Base-by-base conservation (phyloP, 2,329 filamentous ascomycete genomes). In the Rhinocladiella similis region DNA sequence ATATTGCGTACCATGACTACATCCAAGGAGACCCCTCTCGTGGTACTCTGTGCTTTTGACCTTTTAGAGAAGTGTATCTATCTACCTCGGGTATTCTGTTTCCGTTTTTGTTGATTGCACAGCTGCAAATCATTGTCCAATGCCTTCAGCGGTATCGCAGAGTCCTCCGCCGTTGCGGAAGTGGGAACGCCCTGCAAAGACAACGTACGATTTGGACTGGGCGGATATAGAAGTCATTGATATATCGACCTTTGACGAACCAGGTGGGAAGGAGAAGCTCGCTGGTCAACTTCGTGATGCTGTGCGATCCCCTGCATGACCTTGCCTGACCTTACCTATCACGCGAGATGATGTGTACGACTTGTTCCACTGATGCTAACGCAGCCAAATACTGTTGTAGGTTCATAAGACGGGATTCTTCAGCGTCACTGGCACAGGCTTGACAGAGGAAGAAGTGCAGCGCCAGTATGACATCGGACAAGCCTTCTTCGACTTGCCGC, bases 401-500 rank as follows among this genome's bases (percentile, higher is more conserved):
- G 33, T 45, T 12, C 33, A 48, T 12, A 49, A 49, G 13, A 38
- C 29, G 27, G 67, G 67, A 0, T 82, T 86, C 72, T 86, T 86
- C 72, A 85, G 85, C 61, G 77, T 86, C 27, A 80, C 77, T 55
- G 83, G 84, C 68, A 83, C 80, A 59, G 82, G 82, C n/a, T 71
- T 86, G 1, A 73, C 70, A 0, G 80, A 84, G 64, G 80, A 82
- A 38, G 72, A 83, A 66, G 76, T 86, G 2, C 78, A 86, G 61
- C 70, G 73, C 0, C 83, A 86, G 62, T 86, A 83, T 62, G 80
- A 82, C 7, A 77, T 86, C 3, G 83, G 77, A 2, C 80, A 81
- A 57, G 72, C 78, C 25, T 75, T 86, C 60, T 84, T 84, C 66
- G 66, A 78, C 12, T 71, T 86, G 0, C 73, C 83, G 0, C 72